These are phyloP conservation scores for Didymella lethalis DNA, from an alignment of 2,329 filamentous ascomycete species.

Conservation along the genomic window DNA sequence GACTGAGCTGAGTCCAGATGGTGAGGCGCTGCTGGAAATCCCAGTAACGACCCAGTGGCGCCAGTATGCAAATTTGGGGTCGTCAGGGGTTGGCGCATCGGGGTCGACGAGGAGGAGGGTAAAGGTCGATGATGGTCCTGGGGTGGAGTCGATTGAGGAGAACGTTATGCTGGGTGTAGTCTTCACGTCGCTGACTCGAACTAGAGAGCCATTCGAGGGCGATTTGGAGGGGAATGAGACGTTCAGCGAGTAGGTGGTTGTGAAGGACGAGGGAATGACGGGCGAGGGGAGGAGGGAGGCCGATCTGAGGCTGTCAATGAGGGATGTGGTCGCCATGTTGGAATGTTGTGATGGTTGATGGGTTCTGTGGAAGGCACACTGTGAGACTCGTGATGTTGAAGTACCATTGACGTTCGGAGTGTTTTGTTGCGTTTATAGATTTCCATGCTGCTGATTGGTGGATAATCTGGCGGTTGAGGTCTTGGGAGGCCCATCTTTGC, in stretches of 20 bases:
- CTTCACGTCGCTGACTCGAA: constrained; percentile 48
- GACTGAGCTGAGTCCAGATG: background rate
- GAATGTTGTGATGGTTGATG: background rate
- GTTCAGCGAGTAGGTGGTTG: constrained; percentile 52
- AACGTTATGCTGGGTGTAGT: constrained; percentile 28
- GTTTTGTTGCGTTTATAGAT: constrained; percentile 14
- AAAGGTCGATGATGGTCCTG: constrained; percentile 44
- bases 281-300: constrained; percentile 42
- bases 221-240: constrained; percentile 45
- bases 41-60: constrained; percentile 60
- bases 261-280: constrained; percentile 56
- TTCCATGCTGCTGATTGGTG: constrained; percentile 20
- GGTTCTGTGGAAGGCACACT: background rate
- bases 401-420: constrained; percentile 12
- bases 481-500: constrained; percentile 23
- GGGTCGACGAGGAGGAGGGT: constrained; percentile 62
- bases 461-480: constrained; percentile 9
- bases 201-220: constrained; percentile 37
- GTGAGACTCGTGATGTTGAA: background rate
- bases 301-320: constrained; percentile 35
- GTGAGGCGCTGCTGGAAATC: constrained; percentile 22
- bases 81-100: constrained; percentile 63
- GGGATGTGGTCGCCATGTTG: constrained; percentile 18
- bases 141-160: constrained; percentile 38
- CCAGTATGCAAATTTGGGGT: constrained; percentile 65